These are phyloP conservation scores for Vitellaria paradoxa DNA, from an alignment of 179 eudicot genomes.

Conservation along the genomic window DNA sequence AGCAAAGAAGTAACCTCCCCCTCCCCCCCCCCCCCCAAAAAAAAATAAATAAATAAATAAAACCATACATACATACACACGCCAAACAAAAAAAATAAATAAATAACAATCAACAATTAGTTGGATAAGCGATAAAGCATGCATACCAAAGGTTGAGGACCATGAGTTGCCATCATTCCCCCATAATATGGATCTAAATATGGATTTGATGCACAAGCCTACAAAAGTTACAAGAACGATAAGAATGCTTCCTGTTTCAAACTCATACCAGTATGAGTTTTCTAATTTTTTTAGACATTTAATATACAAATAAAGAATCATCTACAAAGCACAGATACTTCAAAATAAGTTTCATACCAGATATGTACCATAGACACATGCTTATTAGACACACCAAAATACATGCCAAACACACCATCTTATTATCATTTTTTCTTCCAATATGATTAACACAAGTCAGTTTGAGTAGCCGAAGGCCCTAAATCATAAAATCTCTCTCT, in stretches of 20 bases:
- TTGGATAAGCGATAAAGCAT: no score
- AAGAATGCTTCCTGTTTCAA: not conserved
- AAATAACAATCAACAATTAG: not conserved
- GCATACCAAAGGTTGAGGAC: slow-evolving; percentile 78
- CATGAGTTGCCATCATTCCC: slow-evolving; percentile 84
- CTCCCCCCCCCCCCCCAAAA: not conserved
- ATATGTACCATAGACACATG: no score
- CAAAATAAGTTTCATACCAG: no score
- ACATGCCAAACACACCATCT: no score
- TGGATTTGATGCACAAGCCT: slow-evolving; percentile 77
- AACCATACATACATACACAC: no score
- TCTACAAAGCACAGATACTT: no score
- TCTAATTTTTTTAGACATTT: not conserved
- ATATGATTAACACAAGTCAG: no score
- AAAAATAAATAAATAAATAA: not conserved
- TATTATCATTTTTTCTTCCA: no score
- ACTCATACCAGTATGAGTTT: not conserved
- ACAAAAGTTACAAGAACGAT: slow-evolving; percentile 17
- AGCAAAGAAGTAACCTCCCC: not conserved
- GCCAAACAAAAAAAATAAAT: no score
- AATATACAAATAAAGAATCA: not conserved
- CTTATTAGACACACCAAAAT: no score
- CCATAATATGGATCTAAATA: slow-evolving; percentile 75
- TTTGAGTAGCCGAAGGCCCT: no score
- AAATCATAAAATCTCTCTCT: no score